Base-by-base conservation (phyloP, 2,329 filamentous ascomycete species). In the Botrytis paeoniae region DNA sequence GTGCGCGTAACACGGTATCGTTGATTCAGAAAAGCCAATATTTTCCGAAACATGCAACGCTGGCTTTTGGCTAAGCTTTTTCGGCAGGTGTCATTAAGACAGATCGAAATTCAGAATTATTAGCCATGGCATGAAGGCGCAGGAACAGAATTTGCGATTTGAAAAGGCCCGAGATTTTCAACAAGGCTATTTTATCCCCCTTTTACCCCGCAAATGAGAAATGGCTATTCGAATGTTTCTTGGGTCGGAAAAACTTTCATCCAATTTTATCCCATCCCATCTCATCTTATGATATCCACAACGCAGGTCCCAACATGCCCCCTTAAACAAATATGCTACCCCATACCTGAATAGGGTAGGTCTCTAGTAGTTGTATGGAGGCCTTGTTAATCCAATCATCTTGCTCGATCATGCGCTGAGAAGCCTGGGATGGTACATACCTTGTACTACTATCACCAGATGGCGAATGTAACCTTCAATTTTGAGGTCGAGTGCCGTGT, bases 371-470 rank as follows among this genome's bases (percentile, higher is more conserved):
- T 41, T 32, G 25, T 35, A 35, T 45, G 39, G n/a, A 48, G 39
- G 29, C 18, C 9, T 59, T 57, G 10, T 54, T 41, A 35, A 69
- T 59, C 51, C 51, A 69, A 69, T 69, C 54, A 48, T 45, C 25
- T 29, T 43, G 66, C 18, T 12, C 29, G 37, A 45, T 45, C 57
- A 70, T 70, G 54, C 29, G 68, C 39, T 22, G 51, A 41, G 22
- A 37, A 22, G 45, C 45, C 45, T 10, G 20, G 45, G 45, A 22
- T 57, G 39, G 20, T 29, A 63, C 7, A 10, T 37, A n/a, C 32
- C 68, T 70, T 45, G 37, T 70, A 39, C n/a, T 14, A 60, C 37
- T 35, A 70, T 61, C 39, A 70, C 39, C 39, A 57, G 68, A 60
- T 60, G 54, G n/a, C 37, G 39, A 70, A 10, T 70, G 22, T 10